Conservation (phyloP, 2,329 filamentous ascomycete species). For the Sporothrix euskadiensis region DNA sequence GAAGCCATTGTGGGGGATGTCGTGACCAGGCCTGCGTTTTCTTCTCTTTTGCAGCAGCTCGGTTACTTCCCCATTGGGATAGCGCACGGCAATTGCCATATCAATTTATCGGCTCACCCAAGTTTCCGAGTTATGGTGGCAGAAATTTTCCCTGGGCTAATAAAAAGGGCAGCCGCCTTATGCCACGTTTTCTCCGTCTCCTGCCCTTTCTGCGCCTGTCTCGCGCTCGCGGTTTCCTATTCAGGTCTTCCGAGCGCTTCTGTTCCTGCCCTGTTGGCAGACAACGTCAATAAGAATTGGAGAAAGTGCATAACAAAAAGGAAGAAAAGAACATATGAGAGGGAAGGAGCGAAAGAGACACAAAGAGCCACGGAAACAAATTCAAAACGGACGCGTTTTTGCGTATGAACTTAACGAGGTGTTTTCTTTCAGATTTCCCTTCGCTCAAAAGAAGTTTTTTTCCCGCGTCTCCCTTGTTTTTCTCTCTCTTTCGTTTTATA, state of each 20-base stretch:
- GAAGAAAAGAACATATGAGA: neutral
- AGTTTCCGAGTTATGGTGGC: neutral
- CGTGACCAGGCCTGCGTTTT: neutral
- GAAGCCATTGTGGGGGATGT: constrained; percentile 12
- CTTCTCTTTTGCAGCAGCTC: too few relatives aligned
- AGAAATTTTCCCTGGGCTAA: neutral
- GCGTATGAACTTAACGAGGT: neutral
- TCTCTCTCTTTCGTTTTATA: neutral
- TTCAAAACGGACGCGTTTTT: neutral
- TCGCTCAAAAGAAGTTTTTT: neutral
- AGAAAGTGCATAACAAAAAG: neutral
- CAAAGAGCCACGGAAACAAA: neutral
- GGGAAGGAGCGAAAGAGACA: neutral
- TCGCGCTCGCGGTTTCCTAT: constrained; percentile 8
- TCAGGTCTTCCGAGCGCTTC: constrained; percentile 20
- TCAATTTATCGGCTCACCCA: constrained; percentile 4
- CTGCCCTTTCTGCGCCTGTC: neutral
- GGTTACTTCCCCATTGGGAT: constrained; percentile 15
- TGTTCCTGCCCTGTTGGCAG: constrained; percentile 7
- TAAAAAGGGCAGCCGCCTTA: neutral
- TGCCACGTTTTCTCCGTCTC: neutral
- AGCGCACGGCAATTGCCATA: constrained; percentile 23
- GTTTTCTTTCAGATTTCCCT: neutral
- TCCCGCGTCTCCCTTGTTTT: neutral
- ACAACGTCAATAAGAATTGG: neutral